Evolutionary conservation across 176 grass and related monocot genomes (phyloP), one percentile per base, ranked within the genome.

Genomic region (Luzula sylvatica): DNA sequence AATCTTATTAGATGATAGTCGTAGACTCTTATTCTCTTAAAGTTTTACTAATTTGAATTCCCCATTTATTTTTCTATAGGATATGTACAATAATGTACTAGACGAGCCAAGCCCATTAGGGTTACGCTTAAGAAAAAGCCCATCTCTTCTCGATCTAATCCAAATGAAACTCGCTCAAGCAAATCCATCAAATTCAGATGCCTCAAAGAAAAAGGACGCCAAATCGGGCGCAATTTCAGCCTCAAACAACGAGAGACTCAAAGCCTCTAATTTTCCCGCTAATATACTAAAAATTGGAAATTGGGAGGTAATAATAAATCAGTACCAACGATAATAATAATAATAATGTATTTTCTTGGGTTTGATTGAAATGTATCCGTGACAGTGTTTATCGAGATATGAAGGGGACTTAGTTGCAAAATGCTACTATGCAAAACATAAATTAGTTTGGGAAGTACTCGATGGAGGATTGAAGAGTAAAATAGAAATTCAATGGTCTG

Each of bases 331-430:
- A 52, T 15, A 52, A 43, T n/a, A n/a, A n/a, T n/a, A n/a, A n/a
- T n/a, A n/a, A n/a, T n/a, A n/a, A n/a, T 2, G 5, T 53, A 29
- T 75, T 60, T 28, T 29, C 45, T 65, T 45, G 43, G 43, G 11
- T 43, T 15, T 64, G 19, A 64, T 23, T 11, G 48, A 68, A 72
- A 28, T 48, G 38, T 26, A 49, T 26, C 38, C 50, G 48, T 68
- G 52, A 35, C 60, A 87, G 88, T 80, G 71, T 53, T 56, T 70
- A 44, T 75, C 79, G 42, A 65, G 45, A 17, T 75, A 87, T 39
- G 83, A 87, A 78, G 76, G 83, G 63, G 88, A 94, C 51, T 72
- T 87, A 57, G 72, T 87, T 32, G 83, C 76, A 21, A 94, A 94
- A 62, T 87, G 79, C 66, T 94, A 94, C 19, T 94, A 78, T 69